Base-by-base conservation (phyloP, 192 early-diverging fungal species). In the Radiomyces spectabilis region DNA sequence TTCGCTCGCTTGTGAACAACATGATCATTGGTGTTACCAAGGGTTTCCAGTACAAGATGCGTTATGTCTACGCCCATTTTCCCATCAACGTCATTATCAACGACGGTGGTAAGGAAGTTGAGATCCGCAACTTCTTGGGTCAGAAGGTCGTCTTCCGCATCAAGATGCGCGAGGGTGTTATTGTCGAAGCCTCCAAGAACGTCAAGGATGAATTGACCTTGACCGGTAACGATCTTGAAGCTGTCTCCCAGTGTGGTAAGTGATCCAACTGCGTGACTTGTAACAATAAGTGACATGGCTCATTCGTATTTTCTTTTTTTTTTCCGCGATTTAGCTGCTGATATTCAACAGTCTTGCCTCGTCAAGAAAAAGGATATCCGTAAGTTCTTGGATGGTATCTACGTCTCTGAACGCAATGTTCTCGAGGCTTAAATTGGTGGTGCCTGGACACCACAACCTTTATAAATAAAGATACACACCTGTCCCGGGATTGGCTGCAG, bases 341-440 rank as follows among this genome's bases (percentile, higher is more conserved):
- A 83, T 62, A 98, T 98, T 74, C 92, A 96, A 77, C 94, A 96
- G 75, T 82, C 90, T 60, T 85, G 82, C 65, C 76, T 81, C 42
- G 94, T 93, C 70, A 89, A 86, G 77, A 94, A 94, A 83, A 98
- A 98, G 89, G 95, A 98, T 95, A 98, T 98, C 81, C 91, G 95
- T 81, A 98, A 98, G 83, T 70, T 70, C 53, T 64, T 70, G 57
- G 68, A 70, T 48, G 68, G 68, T 70, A 64, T 70, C 58, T 70
- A 70, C 45, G 61, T 70, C 33, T 64, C 61, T 31, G 68, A 70
- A 45, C 68, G 68, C 47, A 64, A 59, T 15, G 62, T 64, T 41
- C 41, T 70, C 16, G 68, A 64, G 6, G 31, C 46, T 16, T 45
- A 64, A 51, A 57, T 38, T 37, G 4, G 26, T 30, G 25, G 22